Evolutionary conservation across 805 yeast species (phyloP), one percentile per base, ranked within the genome.

Genomic region (Starmerella bacillaris): DNA sequence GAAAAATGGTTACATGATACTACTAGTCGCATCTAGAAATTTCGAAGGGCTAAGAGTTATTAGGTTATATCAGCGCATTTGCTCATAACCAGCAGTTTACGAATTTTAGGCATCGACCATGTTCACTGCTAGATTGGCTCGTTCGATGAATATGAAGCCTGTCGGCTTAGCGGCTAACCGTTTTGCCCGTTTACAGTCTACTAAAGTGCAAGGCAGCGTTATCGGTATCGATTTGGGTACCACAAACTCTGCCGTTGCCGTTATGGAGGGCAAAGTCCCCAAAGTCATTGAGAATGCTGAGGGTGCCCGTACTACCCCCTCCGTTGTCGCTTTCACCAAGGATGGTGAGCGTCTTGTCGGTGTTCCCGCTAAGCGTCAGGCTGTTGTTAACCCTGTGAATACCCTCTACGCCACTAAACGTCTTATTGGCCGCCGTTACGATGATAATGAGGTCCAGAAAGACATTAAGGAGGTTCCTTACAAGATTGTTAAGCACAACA

Each of bases 351-450:
- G 92, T 54, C 64, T 83, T 41, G 93, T 83, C 42, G 95, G 95
- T 61, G 79, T 75, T 41, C 82, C 92, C 46, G 95, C 95, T 51
- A 84, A 83, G 67, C 78, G 94, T 56, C 95, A 83, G 64, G 92
- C 94, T 41, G 84, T 82, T 35, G 82, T 83, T 46, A 83, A 83
- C 69, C 92, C 92, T 38, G 82, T 76, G 56, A 84, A 83, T 68
- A 83, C 95, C 37, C 68, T 83, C 45, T 83, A 79, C 47, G 94
- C 94, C 57, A 83, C 95, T 53, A 83, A 83, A 67, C 75, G 95
- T 62, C 67, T 83, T 55, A 84, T 83, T 53, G 95, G 95, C 52
- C 74, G 95, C 54, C 77, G 93, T 58, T 83, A 72, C 59, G 78
- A 72, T 56, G 94, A 84, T 59, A 53, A 60, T 37, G 95, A 83